phyloP scores from a whole-genome alignment of 2,329 filamentous ascomycete species.

The Trichoderma sp. region DNA sequence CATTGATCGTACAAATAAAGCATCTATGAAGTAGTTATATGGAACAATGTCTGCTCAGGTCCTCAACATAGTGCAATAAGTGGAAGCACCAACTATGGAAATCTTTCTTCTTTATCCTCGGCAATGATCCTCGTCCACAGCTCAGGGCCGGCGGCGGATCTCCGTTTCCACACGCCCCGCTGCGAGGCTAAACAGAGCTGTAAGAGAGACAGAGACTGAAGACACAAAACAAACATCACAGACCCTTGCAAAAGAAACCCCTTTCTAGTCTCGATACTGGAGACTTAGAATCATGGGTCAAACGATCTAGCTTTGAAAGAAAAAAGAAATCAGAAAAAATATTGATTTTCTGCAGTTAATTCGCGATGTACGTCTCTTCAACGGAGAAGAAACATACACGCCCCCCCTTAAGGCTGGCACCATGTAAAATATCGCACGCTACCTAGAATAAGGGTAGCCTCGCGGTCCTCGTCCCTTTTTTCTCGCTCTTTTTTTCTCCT shows the following conservation, averaged over 20 bases:
- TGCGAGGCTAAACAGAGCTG: conserved; percentile 9
- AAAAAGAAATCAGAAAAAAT: too few species aligned
- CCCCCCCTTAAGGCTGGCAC: conserved; percentile 1
- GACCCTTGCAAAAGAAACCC: background rate
- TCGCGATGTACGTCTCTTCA: background rate
- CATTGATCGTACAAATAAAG: background rate
- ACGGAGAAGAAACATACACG: background rate
- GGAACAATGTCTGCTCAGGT: too few species aligned
- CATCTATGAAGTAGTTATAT: background rate
- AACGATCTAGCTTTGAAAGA: too few species aligned
- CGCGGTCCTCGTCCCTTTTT: conserved; percentile 6
- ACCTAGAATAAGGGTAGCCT: background rate
- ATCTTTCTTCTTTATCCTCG: conserved; percentile 2
- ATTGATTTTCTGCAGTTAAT: background rate
- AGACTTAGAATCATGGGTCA: background rate
- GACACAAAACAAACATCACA: background rate
- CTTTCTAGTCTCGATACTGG: background rate
- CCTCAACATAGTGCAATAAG: too few species aligned
- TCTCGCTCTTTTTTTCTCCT: background rate
- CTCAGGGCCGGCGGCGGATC: conserved; percentile 23
- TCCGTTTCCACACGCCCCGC: conserved; percentile 15
- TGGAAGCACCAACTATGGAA: too few species aligned
- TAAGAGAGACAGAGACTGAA: background rate
- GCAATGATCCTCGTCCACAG: background rate
- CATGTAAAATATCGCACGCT: conserved; percentile 21